These are phyloP conservation scores for Ogataea trehaloabstinens DNA, from an alignment of 805 yeast genomes.

Conservation along the genomic window DNA sequence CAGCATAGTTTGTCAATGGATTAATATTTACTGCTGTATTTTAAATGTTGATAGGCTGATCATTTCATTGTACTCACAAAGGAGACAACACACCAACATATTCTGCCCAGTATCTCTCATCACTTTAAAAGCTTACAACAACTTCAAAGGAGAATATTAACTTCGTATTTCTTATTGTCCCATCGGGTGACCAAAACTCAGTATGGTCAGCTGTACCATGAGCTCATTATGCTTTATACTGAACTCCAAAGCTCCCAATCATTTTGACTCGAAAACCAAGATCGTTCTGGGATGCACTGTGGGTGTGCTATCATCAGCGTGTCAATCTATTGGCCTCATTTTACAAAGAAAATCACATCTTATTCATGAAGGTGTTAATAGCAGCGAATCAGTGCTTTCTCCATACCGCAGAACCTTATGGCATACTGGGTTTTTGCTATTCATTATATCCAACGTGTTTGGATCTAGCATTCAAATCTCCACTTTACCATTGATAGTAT, in stretches of 20 bases:
- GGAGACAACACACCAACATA: too few species aligned
- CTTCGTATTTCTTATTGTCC: too few species aligned
- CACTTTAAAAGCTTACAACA: too few species aligned
- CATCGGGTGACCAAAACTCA: too few species aligned
- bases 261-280: constrained; percentile 6
- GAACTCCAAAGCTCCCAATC: background rate
- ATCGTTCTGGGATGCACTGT: constrained; percentile 61
- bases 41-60: too few species aligned
- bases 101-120: too few species aligned
- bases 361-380: constrained; percentile 34
- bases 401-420: constrained; percentile 57
- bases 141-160: too few species aligned
- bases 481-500: constrained; percentile 73
- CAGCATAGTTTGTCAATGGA: too few species aligned
- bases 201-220: background rate
- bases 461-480: constrained; percentile 85
- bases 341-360: constrained; percentile 78
- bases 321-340: constrained; percentile 79
- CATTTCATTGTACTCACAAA: too few species aligned
- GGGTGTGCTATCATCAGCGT: constrained; percentile 72
- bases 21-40: too few species aligned
- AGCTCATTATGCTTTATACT: background rate
- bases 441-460: constrained; percentile 68
- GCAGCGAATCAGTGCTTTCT: constrained; percentile 22
- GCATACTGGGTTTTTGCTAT: constrained; percentile 71